phyloP scores from a whole-genome alignment of 2,329 filamentous ascomycete genomes.

The Curvularia hawaiiensis region DNA sequence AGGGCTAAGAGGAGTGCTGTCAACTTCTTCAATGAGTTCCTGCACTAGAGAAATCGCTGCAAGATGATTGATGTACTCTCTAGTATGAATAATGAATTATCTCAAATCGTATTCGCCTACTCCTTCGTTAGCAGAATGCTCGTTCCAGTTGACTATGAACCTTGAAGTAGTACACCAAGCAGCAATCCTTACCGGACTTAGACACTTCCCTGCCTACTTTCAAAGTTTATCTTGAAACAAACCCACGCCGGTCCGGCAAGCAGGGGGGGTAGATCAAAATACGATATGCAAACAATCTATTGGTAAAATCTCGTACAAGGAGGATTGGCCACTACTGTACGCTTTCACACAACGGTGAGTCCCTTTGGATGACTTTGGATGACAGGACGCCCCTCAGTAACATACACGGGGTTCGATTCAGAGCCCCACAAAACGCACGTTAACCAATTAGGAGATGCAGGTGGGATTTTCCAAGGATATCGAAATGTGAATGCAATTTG shows the following conservation, averaged over 20 bases:
- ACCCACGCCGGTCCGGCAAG: too few species aligned
- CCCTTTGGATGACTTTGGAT: not conserved
- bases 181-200: too few species aligned
- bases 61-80: not conserved
- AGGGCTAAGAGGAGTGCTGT: conserved; percentile 42
- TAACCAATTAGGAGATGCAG: not conserved
- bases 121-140: not conserved
- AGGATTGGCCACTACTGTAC: not conserved
- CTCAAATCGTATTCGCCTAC: not conserved
- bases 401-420: not conserved
- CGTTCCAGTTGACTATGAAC: not conserved
- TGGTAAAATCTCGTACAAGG: not conserved
- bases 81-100: not conserved
- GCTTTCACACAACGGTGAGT: not conserved
- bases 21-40: conserved; percentile 40
- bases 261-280: too few species aligned
- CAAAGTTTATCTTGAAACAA: too few species aligned
- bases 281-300: too few species aligned
- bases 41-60: conserved; percentile 27
- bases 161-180: too few species aligned
- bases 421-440: too few species aligned
- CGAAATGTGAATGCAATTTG: not conserved
- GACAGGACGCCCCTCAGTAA: not conserved
- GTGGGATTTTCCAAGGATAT: not conserved
- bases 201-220: too few species aligned